Evolutionary conservation across 1,284 basidiomycete genomes (phyloP).

Genomic region (Cystobasidiaceae sp.): DNA sequence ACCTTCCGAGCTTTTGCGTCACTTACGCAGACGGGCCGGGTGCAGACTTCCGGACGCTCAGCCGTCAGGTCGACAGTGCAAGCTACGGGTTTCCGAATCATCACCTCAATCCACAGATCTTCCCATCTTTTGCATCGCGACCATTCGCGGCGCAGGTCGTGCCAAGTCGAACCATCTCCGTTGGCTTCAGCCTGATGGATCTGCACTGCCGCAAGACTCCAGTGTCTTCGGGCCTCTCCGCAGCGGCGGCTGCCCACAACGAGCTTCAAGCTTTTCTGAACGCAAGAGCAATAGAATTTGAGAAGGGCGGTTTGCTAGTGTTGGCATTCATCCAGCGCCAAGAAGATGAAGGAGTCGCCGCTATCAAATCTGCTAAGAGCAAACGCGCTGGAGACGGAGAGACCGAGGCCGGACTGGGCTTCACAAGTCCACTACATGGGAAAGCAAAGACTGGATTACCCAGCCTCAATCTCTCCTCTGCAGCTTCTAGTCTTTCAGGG

Average conservation of each 20-base stretch:
- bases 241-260: constrained; percentile 46
- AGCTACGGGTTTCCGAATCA: constrained; percentile 42
- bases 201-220: constrained; percentile 48
- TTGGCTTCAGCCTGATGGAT: constrained; percentile 48
- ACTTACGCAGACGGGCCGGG: constrained; percentile 45
- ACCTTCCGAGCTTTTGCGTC: constrained; percentile 37
- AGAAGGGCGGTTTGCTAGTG: constrained; percentile 46
- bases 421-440: neutral
- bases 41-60: constrained; percentile 45
- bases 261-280: constrained; percentile 47
- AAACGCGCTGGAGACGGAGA: constrained; percentile 1
- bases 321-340: constrained; percentile 47
- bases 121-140: constrained; percentile 43
- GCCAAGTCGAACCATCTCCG: constrained; percentile 44
- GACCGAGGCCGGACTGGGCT: neutral
- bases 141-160: constrained; percentile 46
- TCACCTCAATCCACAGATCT: constrained; percentile 44
- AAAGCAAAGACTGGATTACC: neutral
- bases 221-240: constrained; percentile 36
- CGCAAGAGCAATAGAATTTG: constrained; percentile 48
- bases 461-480: neutral
- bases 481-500: neutral
- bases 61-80: constrained; percentile 39
- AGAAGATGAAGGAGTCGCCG: constrained; percentile 37
- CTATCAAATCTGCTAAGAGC: neutral